phyloP scores from a whole-genome alignment of 139 green algal species.

The Auxenochlorella pyrenoidosa region DNA sequence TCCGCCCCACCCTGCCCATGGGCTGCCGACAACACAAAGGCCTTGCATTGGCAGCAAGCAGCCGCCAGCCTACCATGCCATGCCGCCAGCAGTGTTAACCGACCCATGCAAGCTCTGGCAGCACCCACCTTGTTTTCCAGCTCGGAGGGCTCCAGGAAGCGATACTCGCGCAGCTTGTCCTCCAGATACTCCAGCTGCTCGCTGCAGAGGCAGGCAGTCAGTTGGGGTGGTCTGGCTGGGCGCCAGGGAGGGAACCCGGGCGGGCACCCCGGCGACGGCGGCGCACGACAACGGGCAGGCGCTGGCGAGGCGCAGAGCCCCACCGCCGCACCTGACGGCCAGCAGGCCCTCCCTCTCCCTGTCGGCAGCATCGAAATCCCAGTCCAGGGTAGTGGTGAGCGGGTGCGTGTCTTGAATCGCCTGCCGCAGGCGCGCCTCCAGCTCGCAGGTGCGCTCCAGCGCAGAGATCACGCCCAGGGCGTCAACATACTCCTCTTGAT shows the following conservation, averaged over 20 bases:
- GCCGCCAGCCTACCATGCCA: neutral
- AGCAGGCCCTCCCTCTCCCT: constrained; percentile 56
- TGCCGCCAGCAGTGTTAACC: neutral
- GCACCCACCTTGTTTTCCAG: constrained; percentile 54
- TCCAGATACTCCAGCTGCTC: constrained; percentile 66
- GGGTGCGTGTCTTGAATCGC: constrained; percentile 65
- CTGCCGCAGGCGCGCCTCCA: constrained; percentile 60
- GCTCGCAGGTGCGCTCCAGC: constrained; percentile 50
- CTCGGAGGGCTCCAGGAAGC: constrained; percentile 25
- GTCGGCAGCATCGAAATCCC: constrained; percentile 51
- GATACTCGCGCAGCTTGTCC: constrained; percentile 66
- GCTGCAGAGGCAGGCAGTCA: constrained; percentile 36
- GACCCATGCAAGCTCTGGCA: too few relatives aligned
- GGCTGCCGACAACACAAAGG: too few relatives aligned
- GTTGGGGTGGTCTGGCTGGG: too few relatives aligned
- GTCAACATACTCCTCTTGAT: constrained; percentile 40
- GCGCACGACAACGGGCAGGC: neutral
- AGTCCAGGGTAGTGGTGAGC: constrained; percentile 60
- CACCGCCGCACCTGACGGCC: constrained; percentile 45
- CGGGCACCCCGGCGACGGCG: neutral
- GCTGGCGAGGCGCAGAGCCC: neutral
- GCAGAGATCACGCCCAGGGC: constrained; percentile 52
- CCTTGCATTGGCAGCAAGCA: neutral
- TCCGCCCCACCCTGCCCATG: neutral
- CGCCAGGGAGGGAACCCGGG: neutral